A percentile compares a stretch with the other conserved stretches of the same genome.
Conservation (phyloP, 257 asterid genomes). For the Scutellaria galericulata region DNA sequence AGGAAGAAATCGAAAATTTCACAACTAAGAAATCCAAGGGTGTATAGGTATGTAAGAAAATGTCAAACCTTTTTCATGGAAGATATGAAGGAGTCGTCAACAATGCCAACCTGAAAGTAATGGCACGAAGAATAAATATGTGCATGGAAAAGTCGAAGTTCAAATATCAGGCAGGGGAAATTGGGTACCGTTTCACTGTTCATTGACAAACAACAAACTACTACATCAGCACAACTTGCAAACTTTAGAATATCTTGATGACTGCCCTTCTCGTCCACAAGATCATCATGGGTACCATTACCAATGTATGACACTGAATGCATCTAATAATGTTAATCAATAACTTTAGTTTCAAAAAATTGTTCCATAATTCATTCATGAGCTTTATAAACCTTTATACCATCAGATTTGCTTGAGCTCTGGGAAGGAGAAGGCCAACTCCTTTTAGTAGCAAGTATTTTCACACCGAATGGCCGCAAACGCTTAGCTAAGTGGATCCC, state of each 20-base stretch:
- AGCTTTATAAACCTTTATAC: constrained; percentile 36
- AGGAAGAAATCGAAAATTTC: background rate
- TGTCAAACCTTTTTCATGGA: constrained; percentile 83
- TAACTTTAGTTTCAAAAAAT: constrained; percentile 10
- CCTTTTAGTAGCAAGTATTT: constrained; percentile 91
- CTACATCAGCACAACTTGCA: constrained; percentile 79
- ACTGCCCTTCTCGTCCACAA: constrained; percentile 86
- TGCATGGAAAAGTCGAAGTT: background rate
- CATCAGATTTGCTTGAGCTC: constrained; percentile 47
- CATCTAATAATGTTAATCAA: constrained; percentile 14
- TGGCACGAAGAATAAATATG: constrained; percentile 17
- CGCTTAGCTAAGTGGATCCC: constrained; percentile 92
- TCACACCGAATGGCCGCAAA: constrained; percentile 85
- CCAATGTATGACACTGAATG: constrained; percentile 33
- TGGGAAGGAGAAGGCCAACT: constrained; percentile 60
- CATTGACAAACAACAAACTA: constrained; percentile 86
- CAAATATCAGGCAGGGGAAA: constrained; percentile 14
- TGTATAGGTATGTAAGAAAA: background rate
- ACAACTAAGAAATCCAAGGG: background rate
- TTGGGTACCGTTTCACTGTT: constrained; percentile 70
- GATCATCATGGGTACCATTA: constrained; percentile 44
- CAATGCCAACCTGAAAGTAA: constrained; percentile 75
- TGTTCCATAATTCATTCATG: background rate
- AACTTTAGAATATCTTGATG: constrained; percentile 71
- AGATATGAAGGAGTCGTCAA: constrained; percentile 70